Base-by-base conservation (phyloP, 1,284 basidiomycete species). In the Sparassis latifolia region DNA sequence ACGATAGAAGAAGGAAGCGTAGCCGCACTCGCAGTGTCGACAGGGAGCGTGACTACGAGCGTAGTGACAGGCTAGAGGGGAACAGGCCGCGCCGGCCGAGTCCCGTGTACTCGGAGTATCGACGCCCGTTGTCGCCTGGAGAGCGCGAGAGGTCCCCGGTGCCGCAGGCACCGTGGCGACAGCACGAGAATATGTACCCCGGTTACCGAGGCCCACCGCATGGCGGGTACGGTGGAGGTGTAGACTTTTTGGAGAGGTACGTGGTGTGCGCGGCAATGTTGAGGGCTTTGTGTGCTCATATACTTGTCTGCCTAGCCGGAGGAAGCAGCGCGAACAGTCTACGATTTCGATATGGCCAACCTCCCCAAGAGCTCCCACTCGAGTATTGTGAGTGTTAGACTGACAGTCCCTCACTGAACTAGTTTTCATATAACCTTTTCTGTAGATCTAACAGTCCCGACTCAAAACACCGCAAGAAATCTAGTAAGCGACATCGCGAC, bases 261-360 rank as follows among this genome's bases (percentile, higher is more conserved):
- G 51, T 54, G 50, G 27, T 35, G 10, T 6, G 6, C 12, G 35
- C 35, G 35, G 35, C 20, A 20, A 20, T 20, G 20, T 20, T 20
- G 20, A 20, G 20, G 20, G 20, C 20, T 20, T 5, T 46, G 48
- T 48, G 52, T 32, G 3, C 28, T 52, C 31, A 27, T 44, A 27
- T 49, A 38, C 9, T 10, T n/a, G 27, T 49, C 32, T 3, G 4
- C 58, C 29, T 51, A 95, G 93, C 60, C 91, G 93, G 29, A 76
- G 90, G 47, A 65, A 75, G 51, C 82, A 92, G 64, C 75, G 93
- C 48, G 84, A 87, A 55, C 73, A 64, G 2, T 82, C 72, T 9
- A 76, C 76, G 4, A 65, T 88, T 2, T 79, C 79, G 56, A 77
- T 94, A 45, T 97, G 93, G 93, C 93, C 93, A 0, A 69, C 81